Base-by-base conservation (phyloP, 257 asterid genomes). In the Solanum rostratum region DNA sequence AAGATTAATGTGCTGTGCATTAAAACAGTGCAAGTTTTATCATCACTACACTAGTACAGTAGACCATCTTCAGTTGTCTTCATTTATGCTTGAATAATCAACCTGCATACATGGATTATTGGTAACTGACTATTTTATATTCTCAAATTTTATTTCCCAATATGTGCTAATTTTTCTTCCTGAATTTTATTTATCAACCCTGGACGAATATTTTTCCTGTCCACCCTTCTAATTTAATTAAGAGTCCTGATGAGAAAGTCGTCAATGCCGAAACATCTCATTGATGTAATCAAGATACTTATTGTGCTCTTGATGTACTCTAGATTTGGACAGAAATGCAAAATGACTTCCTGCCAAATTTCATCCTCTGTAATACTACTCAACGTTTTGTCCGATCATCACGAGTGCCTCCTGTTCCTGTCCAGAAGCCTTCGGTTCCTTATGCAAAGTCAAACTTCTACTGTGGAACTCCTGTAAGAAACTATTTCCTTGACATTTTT, bases 311-410 rank as follows among this genome's bases (percentile, higher is more conserved):
- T 91, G 66, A 27, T 71, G 71, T 88, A 85, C 79, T 79, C 60
- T 92, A 97, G 99, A 90, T 97, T 86, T 97, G 99, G 98, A 91
- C 95, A 15, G 98, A 94, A 91, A 93, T 97, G 98, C 99, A 97
- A 92, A 95, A 91, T 90, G 98, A 97, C 90, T 97, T 97, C 90
- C 85, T 97, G 86, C 98, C 97, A 22, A 95, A 95, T 93, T 97
- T 95, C 87, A 93, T 95, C 89, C 94, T 97, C 50, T 97, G 98
- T 89, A 97, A 97, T 91, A 95, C 98, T 79, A 97, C 99, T 85
- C 99, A 97, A 81, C 98, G 98, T 85, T 97, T 94, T 88, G 98
- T 97, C 46, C 90, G 98, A 86, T 95, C 98, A 85, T 92, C 98
- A 53, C 92, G 90, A 90, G 93, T 93, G 81, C 93, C 98, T 43